Evolutionary conservation across 805 yeast genomes (phyloP), one percentile per base, ranked within the genome.

Genomic region (Teunomyces lycoperdinae): DNA sequence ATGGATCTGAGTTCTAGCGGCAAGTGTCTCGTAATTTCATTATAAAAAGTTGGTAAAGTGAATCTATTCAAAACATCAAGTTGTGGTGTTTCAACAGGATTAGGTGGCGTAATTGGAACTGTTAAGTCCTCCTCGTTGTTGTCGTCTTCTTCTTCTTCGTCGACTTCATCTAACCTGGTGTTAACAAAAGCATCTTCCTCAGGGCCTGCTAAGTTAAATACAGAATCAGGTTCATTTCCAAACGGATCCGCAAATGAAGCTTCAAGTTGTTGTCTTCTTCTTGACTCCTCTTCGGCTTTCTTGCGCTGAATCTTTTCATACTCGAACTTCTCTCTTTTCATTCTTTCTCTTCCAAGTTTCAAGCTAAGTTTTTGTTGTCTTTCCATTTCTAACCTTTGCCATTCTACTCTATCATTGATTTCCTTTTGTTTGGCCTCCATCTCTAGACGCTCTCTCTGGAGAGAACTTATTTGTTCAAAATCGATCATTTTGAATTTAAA

Each of bases 401-500:
- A 46, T 46, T 49, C 50, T 20, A 48, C 38, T 45, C 55, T 32
- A 10, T 54, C 47, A 14, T 47, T 53, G 24, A 55, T 20, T 39
- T 50, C 57, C 13, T 47, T 45, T 26, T 50, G 34, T n/a, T 49
- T 46, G 9, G 50, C 54, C 47, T 43, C 44, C 5, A 49, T 53
- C 28, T 58, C 53, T 5, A 50, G 49, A 14, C 51, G 53, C 29
- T 55, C 59, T 33, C 54, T 50, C 13, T 56, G 53, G 5, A 50
- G 50, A 43, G 52, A 54, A 31, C 56, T 52, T 42, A 66, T 42
- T 51, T 71, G 72, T 50, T 73, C 77, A 55, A 66, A 71, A 51
- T 73, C 77, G 9, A 62, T 61, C 50, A 54, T 46, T 47, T 70
- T 71, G 58, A 72, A 73, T 46, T 64, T 62, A 53, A 62, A 73